A percentile compares a stretch with the other conserved stretches of the same genome.
phyloP scores from a whole-genome alignment of 2,329 filamentous ascomycete genomes.

The Diaporthe sp. region DNA sequence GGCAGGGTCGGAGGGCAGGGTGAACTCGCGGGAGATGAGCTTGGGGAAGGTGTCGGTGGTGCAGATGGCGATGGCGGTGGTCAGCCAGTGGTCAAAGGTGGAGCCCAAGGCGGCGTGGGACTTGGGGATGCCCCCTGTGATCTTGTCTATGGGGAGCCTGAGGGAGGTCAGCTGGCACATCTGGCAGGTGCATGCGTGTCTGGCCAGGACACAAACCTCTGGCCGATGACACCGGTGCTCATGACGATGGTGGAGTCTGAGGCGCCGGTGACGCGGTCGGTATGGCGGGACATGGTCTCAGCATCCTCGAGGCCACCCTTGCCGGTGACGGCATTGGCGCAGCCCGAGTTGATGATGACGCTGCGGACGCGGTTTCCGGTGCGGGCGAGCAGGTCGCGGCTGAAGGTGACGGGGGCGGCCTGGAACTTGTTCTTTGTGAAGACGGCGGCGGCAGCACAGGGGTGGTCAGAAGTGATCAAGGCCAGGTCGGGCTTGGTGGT shows the following conservation, averaged over 20 bases:
- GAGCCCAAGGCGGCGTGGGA: slow-evolving; percentile 78
- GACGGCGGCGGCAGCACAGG: slow-evolving; percentile 88
- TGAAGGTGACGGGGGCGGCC: slow-evolving; percentile 92
- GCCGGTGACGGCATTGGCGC: slow-evolving; percentile 96
- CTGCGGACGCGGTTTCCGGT: slow-evolving; percentile 79
- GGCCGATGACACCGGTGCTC: slow-evolving; percentile 98
- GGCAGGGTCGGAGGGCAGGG: slow-evolving; percentile 80
- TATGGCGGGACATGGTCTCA: slow-evolving; percentile 80
- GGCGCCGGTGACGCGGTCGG: slow-evolving; percentile 71
- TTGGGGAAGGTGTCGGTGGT: slow-evolving; percentile 99
- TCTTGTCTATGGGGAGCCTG: slow-evolving; percentile 90
- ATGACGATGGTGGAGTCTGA: slow-evolving; percentile 83
- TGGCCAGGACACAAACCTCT: slow-evolving; percentile 66
- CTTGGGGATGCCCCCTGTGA: slow-evolving; percentile 82
- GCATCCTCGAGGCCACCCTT: slow-evolving; percentile 91
- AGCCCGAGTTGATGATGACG: slow-evolving; percentile 94
- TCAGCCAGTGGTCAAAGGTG: slow-evolving; percentile 87
- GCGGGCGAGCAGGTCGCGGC: slow-evolving; percentile 75
- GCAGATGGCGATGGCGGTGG: slow-evolving; percentile 90
- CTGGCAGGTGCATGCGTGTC: background rate
- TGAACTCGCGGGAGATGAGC: slow-evolving; percentile 86
- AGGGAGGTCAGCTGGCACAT: slow-evolving; percentile 28
- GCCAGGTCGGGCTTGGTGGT: slow-evolving; percentile 92
- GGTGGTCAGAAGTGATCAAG: slow-evolving; percentile 85
- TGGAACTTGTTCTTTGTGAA: slow-evolving; percentile 99